Conservation (phyloP, 1,284 basidiomycete genomes). For the Neonothopanus nambi region DNA sequence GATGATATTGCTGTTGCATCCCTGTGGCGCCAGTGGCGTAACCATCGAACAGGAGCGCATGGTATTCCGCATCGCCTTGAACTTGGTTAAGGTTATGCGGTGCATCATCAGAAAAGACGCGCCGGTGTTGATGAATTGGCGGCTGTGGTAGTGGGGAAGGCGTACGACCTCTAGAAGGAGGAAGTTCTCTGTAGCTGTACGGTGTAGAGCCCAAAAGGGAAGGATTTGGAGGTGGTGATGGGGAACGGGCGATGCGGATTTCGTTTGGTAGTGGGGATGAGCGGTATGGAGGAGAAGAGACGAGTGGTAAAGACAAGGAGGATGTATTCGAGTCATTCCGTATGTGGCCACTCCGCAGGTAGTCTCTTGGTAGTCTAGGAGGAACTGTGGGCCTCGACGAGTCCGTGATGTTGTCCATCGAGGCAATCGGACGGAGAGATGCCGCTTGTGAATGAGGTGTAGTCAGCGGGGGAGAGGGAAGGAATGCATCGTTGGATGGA, state of each 20-base stretch:
- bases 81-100: no score
- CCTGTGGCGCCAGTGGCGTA: no score
- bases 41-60: no score
- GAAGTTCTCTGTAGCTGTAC: not conserved
- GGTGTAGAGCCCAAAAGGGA: not conserved
- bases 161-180: not conserved
- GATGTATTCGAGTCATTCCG: not conserved
- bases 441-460: not conserved
- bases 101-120: slow-evolving; percentile 2
- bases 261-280: slow-evolving; percentile 16
- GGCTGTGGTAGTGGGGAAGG: not conserved
- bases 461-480: not conserved
- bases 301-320: slow-evolving; percentile 1
- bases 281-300: slow-evolving; percentile 15
- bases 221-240: slow-evolving; percentile 2
- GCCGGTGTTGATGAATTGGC: slow-evolving; percentile 1
- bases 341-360: not conserved
- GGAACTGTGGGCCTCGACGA: no score
- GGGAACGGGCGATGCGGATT: slow-evolving; percentile 10
- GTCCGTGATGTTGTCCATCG: not conserved
- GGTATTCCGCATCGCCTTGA: no score
- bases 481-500: no score
- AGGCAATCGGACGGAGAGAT: not conserved
- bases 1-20: no score
- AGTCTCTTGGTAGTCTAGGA: no score